Base-by-base conservation (phyloP, 495 filamentous ascomycete species). In the Aspergillus bridgeri region DNA sequence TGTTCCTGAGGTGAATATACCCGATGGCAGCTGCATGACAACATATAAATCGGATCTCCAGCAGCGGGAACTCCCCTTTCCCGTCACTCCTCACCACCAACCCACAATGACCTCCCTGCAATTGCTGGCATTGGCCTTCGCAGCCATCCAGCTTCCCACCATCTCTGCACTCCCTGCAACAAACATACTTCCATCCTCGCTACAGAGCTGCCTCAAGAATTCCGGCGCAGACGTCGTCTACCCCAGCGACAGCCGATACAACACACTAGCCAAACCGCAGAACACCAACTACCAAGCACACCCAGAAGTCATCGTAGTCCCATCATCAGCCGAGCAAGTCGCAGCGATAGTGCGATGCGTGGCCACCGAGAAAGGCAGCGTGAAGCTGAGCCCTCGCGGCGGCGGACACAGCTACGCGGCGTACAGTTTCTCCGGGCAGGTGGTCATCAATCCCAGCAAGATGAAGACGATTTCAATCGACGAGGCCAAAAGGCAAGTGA, bases 331-430 rank as follows among this genome's bases (percentile, higher is more conserved):
- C 9, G 20, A 53, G 13, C 18, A 53, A 18, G 38, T 53, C 7
- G 51, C 51, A 24, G 51, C 51, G 3, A 45, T n/a, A 8, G 42
- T 53, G 18, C 33, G 38, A 13, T 53, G 51, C 13, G 51, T 53
- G 2, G 33, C 51, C 15, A 42, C 33, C 7, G 51, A 53, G 11
- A 53, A 53, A 5, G 51, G 51, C 1, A 45, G 22, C 20, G 15
- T 25, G 3, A 53, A 53, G 15, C 38, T 53, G 17, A 53, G 51
- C 38, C 38, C 38, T 27, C 51, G 51, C 13, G 51, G 51, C n/a
- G 51, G 51, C 17, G 51, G 51, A 6, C 51, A 53, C 19, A 45
- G 51, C 21, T 53, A 53, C 19, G 51, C 51, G 24, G 51, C 51
- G 20, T 53, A 53, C 6, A 53, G 51, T 11, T 45, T 53, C 38